Conservation (phyloP, 345 rosid genomes). For the Ailanthus altissimus region DNA sequence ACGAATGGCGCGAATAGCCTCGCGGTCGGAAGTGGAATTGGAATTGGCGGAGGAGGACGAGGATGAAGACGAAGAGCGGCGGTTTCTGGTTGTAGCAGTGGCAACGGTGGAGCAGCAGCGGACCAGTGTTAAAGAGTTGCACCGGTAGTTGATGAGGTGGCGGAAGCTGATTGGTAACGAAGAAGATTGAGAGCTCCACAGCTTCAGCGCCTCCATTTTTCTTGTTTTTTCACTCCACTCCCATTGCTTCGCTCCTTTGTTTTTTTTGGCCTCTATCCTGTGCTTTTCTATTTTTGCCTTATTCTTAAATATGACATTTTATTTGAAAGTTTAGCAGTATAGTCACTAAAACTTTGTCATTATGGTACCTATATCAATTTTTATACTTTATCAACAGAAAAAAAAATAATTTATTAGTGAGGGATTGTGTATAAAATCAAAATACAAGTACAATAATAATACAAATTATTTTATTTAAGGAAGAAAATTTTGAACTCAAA, state of each 20-base stretch:
- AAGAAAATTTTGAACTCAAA: too few relatives aligned
- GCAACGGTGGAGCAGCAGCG: constrained; percentile 49
- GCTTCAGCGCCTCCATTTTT: constrained; percentile 76
- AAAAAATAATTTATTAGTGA: too few relatives aligned
- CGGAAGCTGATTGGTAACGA: constrained; percentile 46
- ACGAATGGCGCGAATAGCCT: constrained; percentile 86
- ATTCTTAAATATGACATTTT: too few relatives aligned
- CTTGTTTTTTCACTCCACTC: background rate
- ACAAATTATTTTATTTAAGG: too few relatives aligned
- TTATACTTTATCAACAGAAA: too few relatives aligned
- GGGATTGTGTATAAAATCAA: too few relatives aligned
- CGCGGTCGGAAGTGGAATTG: constrained; percentile 84
- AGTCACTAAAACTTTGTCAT: too few relatives aligned
- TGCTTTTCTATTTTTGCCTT: background rate
- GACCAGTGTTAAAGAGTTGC: constrained; percentile 33
- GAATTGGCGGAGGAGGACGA: constrained; percentile 3
- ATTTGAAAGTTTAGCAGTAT: too few relatives aligned
- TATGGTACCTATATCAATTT: too few relatives aligned
- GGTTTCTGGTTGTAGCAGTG: constrained; percentile 43
- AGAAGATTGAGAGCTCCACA: constrained; percentile 57
- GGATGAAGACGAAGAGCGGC: constrained; percentile 49
- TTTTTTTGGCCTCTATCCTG: background rate
- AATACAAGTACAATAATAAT: too few relatives aligned
- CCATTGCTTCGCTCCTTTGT: background rate
- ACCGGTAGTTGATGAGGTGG: constrained; percentile 32